A percentile compares a stretch with the other conserved stretches of the same genome.
These are phyloP conservation scores for Thermothielavioides terrestris DNA, from an alignment of 495 filamentous ascomycete species.

Conservation along the genomic window DNA sequence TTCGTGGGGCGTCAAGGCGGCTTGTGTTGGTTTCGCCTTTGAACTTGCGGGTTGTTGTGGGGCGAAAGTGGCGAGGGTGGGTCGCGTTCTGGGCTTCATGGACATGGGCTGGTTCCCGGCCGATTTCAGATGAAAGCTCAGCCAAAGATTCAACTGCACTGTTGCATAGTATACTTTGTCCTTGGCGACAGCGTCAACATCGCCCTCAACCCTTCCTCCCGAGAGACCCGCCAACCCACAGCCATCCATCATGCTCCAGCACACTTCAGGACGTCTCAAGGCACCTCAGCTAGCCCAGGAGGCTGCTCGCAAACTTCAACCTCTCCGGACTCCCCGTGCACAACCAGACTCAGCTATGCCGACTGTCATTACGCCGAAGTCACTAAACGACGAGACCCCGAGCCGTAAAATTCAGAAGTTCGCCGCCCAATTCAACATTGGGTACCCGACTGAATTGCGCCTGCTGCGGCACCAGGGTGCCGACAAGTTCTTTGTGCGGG, in stretches of 20 bases:
- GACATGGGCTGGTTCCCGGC: not conserved
- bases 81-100: not conserved
- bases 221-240: too few relatives aligned
- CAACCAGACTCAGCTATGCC: not conserved
- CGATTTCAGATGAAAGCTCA: not conserved
- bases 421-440: not conserved
- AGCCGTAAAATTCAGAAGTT: not conserved
- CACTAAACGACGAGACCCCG: not conserved
- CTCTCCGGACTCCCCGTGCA: not conserved
- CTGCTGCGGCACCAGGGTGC: not conserved
- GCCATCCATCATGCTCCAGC: not conserved
- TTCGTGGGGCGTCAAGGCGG: conserved; percentile 11
- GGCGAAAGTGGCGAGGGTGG: conserved; percentile 10
- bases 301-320: not conserved
- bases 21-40: conserved; percentile 15
- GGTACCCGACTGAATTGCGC: not conserved
- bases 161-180: not conserved
- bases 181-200: too few relatives aligned
- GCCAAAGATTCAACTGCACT: not conserved
- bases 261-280: not conserved
- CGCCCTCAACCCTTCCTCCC: too few relatives aligned
- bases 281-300: not conserved
- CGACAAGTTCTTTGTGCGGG: not conserved
- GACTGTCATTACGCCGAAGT: not conserved
- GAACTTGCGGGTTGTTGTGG: conserved; percentile 7